Conservation (phyloP, 2,329 filamentous ascomycete genomes). For the Berkeleyomyces basicola region DNA sequence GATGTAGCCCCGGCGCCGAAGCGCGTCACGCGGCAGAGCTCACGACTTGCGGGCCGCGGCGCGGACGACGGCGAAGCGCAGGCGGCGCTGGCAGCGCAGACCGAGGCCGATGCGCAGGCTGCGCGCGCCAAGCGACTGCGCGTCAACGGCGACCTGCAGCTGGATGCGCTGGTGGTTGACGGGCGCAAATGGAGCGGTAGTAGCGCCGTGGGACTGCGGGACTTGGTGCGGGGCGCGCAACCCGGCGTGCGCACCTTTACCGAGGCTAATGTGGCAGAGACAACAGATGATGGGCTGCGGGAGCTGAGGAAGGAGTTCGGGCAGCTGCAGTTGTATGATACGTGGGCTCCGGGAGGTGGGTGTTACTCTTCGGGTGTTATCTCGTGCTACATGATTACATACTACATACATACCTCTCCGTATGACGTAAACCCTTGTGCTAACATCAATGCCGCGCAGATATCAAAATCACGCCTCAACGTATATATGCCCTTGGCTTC, state of each 20-base stretch:
- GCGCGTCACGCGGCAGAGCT: conserved; percentile 40
- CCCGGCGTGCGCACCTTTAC: conserved; percentile 75
- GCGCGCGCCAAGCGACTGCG: conserved; percentile 41
- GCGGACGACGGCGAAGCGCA: conserved; percentile 27
- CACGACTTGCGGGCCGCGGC: conserved; percentile 38
- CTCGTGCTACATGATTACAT: not conserved
- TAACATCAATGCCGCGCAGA: conserved; percentile 28
- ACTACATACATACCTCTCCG: not conserved
- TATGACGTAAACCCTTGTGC: too few relatives aligned
- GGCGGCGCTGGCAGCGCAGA: conserved; percentile 32
- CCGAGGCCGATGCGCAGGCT: conserved; percentile 22
- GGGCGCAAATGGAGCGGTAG: conserved; percentile 60
- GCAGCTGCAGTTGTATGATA: conserved; percentile 61
- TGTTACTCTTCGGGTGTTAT: conserved; percentile 7
- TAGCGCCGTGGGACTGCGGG: conserved; percentile 43
- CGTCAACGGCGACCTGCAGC: conserved; percentile 42
- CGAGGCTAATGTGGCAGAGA: conserved; percentile 66
- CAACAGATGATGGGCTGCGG: conserved; percentile 58
- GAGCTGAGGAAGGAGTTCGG: conserved; percentile 62
- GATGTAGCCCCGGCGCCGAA: conserved; percentile 28
- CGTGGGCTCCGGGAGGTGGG: conserved; percentile 63
- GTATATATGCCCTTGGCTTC: conserved; percentile 74
- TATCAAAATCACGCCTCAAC: conserved; percentile 79
- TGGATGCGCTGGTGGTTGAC: conserved; percentile 64
- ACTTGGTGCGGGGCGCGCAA: conserved; percentile 47